phyloP scores from a whole-genome alignment of 1,284 basidiomycete genomes.

The Vanrija sp. region DNA sequence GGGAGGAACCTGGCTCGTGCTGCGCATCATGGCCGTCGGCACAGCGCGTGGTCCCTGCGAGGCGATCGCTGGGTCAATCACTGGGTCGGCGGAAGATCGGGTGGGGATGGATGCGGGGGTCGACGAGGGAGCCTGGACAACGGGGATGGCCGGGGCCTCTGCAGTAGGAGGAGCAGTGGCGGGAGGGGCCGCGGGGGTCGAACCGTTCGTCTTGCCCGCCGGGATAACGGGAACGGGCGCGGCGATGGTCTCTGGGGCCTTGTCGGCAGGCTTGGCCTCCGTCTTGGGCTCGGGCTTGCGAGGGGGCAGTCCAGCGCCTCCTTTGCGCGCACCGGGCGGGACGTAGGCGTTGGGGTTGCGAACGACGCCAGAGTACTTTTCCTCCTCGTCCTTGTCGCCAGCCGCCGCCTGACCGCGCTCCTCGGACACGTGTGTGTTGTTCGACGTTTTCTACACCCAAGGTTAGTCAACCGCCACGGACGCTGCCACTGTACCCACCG shows the following conservation, averaged over 20 bases:
- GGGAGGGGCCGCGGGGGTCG: conserved; percentile 8
- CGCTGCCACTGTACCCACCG: conserved; percentile 52
- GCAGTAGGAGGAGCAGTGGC: conserved; percentile 1
- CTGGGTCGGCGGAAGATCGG: conserved; percentile 18
- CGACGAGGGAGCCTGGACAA: conserved; percentile 7
- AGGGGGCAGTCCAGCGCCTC: conserved; percentile 12
- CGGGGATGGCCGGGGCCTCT: conserved; percentile 6
- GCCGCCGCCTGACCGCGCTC: conserved; percentile 65
- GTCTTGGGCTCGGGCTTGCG: conserved; percentile 9
- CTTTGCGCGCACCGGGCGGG: conserved; percentile 73
- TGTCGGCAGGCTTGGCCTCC: neutral
- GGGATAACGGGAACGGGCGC: conserved; percentile 5
- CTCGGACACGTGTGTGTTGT: conserved; percentile 84
- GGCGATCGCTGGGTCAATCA: conserved; percentile 19
- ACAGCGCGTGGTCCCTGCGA: conserved; percentile 14
- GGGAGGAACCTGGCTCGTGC: conserved; percentile 16
- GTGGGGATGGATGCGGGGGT: conserved; percentile 4
- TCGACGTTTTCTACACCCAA: conserved; percentile 57
- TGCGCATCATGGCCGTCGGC: conserved; percentile 12
- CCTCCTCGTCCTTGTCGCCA: conserved; percentile 76
- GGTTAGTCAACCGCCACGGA: too few relatives aligned
- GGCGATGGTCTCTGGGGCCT: neutral
- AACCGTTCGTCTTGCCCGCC: conserved; percentile 22
- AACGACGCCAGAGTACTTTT: conserved; percentile 94
- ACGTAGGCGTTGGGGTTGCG: conserved; percentile 86